Evolutionary conservation across 2,329 filamentous ascomycete species (phyloP).

Genomic region (Aspergillus piperis): DNA sequence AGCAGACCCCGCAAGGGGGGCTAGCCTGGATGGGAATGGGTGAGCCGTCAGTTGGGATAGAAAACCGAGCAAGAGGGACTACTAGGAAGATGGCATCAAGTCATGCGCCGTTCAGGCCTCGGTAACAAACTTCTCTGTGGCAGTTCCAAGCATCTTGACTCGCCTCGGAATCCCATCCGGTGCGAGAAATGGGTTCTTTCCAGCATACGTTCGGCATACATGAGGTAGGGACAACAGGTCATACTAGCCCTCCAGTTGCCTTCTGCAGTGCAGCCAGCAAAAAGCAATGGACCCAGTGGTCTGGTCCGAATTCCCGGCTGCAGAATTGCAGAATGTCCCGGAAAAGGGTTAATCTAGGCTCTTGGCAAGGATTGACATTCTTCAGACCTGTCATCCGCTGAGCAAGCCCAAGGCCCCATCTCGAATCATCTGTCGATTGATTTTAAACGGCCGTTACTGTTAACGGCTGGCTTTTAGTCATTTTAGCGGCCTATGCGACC

Average conservation of each 20-base stretch:
- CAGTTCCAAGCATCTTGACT: not conserved
- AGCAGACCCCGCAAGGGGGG: not conserved
- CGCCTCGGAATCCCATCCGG: not conserved
- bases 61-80: not conserved
- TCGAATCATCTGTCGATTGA: not conserved
- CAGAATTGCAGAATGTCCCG: not conserved
- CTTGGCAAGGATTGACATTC: not conserved
- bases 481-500: not conserved
- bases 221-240: not conserved
- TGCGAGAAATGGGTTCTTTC: not conserved
- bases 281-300: slow-evolving; percentile 1
- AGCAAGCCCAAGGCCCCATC: not conserved
- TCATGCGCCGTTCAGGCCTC: not conserved
- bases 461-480: not conserved
- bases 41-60: not conserved
- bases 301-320: not conserved
- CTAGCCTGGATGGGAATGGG: not conserved
- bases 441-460: not conserved
- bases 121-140: not conserved
- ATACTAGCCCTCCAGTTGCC: not conserved
- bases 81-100: not conserved
- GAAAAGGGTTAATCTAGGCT: not conserved
- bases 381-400: not conserved
- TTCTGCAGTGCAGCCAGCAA: not conserved
- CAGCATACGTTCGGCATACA: not conserved